Conservation (phyloP, 306 rosid species). For the Betula pendula region DNA sequence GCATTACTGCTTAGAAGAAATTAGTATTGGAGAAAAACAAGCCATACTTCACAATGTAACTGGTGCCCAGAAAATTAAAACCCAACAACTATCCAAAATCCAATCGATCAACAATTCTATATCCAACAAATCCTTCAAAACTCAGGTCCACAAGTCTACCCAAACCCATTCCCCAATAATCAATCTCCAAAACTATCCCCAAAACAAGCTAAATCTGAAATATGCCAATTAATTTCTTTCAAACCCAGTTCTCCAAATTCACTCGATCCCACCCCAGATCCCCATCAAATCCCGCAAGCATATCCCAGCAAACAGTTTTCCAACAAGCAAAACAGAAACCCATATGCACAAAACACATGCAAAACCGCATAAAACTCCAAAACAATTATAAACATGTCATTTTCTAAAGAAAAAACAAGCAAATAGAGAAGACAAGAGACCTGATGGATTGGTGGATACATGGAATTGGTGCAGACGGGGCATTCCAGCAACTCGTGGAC, state of each 20-base stretch:
- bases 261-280: not conserved
- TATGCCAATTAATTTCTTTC: not conserved
- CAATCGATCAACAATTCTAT: not conserved
- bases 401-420: not conserved
- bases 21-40: not conserved
- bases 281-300: conserved; percentile 2
- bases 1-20: not conserved
- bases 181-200: not conserved
- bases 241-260: not conserved
- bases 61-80: not conserved
- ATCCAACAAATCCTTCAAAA: not conserved
- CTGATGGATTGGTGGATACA: conserved; percentile 71
- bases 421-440: conserved; percentile 21
- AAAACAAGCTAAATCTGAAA: not conserved
- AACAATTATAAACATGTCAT: not conserved
- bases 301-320: not conserved
- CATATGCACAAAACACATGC: not conserved
- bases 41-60: not conserved
- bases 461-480: conserved; percentile 64
- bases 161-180: not conserved
- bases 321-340: not conserved
- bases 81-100: not conserved
- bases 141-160: conserved; percentile 1
- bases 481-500: conserved; percentile 65
- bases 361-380: not conserved